Base-by-base conservation (phyloP, 2,329 filamentous ascomycete genomes). In the Sporothrix sp. region DNA sequence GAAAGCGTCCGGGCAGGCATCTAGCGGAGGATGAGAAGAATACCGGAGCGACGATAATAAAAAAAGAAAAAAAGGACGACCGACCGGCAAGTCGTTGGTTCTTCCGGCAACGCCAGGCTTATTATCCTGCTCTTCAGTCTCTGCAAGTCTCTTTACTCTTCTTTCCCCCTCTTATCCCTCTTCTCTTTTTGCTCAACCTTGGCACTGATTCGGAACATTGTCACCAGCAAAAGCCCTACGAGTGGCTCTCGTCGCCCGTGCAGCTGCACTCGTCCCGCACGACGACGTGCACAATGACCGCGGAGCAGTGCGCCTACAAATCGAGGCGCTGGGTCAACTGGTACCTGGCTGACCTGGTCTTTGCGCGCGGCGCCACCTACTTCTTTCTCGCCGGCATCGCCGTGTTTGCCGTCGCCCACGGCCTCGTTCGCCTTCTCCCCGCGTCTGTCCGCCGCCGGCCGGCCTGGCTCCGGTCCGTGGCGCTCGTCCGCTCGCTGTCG, bases 271-370 rank as follows among this genome's bases (percentile, higher is more conserved):
- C 64, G 1, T 66, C 59, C 33, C 62, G 68, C 23, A 11, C 30
- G 1, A 59, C 62, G 8, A 60, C 60, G 5, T 68, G 66, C 52
- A 61, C 51, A 1, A 58, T 71, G 52, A 71, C 64, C 0, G 59
- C 65, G 0, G 68, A 67, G 48, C 65, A 74, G 56, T 76, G 73
- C 56, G 65, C 62, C 11, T 76, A 66, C 54, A 69, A 72, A 45
- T 61, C 52, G 20, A 60, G 66, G n/a, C 65, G 68, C 55, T 77
- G 73, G 72, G 46, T 54, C 50, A 50, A 52, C 28, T 48, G 50
- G 50, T 54, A 52, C 42, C 11, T 47, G 2, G 52, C 47, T 14
- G 52, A 51, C 28, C 20, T 47, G 1, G 42, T 52, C 3, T 52
- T 51, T 20, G 52, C 25, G n/a, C 52, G 25, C 37, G 37, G 14